Conservation (phyloP, 2,329 filamentous ascomycete genomes). For the Clonostachys rhizophaga region DNA sequence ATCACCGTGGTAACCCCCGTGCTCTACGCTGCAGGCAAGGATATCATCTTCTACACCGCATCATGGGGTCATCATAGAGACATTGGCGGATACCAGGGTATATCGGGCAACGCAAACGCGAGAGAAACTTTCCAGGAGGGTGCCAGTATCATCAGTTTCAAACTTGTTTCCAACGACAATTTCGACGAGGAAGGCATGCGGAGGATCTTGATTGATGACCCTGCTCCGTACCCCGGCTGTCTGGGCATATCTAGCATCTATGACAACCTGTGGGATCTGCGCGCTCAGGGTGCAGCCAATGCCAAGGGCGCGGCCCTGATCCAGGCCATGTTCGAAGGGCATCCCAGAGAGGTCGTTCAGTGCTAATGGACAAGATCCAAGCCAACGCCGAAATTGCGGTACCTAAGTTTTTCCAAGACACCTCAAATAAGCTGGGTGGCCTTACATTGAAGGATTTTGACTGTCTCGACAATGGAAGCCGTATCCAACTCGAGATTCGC, state of each 20-base stretch:
- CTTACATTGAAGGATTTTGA: slow-evolving; percentile 19
- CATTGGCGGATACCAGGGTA: slow-evolving; percentile 38
- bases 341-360: slow-evolving; percentile 21
- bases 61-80: slow-evolving; percentile 30
- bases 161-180: slow-evolving; percentile 24
- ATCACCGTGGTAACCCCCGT: slow-evolving; percentile 33
- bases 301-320: slow-evolving; percentile 27
- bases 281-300: slow-evolving; percentile 36
- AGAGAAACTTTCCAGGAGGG: slow-evolving; percentile 37
- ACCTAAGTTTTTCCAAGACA: slow-evolving; percentile 15
- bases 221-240: slow-evolving; percentile 26
- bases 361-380: slow-evolving; percentile 29
- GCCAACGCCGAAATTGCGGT: slow-evolving; percentile 26
- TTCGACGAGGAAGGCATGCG: slow-evolving; percentile 46
- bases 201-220: slow-evolving; percentile 12
- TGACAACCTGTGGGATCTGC: slow-evolving; percentile 37
- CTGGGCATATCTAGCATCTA: slow-evolving; percentile 24
- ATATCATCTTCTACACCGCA: slow-evolving; percentile 29
- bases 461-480: slow-evolving; percentile 26
- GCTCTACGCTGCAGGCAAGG: slow-evolving; percentile 16
- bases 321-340: slow-evolving; percentile 22
- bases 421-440: slow-evolving; percentile 36
- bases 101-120: slow-evolving; percentile 33
- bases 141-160: slow-evolving; percentile 27
- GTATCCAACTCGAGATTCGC: slow-evolving; percentile 20